Base-by-base conservation (phyloP, 805 yeast species). In the Allodekkera sacchari region DNA sequence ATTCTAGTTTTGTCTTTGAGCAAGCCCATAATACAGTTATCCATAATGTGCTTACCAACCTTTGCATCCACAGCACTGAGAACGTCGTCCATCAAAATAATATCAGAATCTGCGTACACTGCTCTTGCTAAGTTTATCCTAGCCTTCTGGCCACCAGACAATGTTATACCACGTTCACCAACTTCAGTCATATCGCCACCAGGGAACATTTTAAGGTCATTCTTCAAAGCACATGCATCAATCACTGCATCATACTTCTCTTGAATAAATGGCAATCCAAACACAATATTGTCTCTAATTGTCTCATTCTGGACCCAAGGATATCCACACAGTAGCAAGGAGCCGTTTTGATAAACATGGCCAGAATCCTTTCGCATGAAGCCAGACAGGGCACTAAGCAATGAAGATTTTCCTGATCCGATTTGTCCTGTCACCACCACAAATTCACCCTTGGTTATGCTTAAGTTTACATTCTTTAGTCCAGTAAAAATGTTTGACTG, bases 71-170 rank as follows among this genome's bases (percentile, higher is more conserved):
- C 87, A 2, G 85, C 85, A 41, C 80, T 69, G 35, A 78, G 57
- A 17, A 78, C 64, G 48, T 78, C 87, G 55, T 78, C 87, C 33
- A 78, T 42, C 24, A 78, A 48, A 36, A 71, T 68, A 6, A 77
- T 59, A 51, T 77, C 82, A 2, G 70, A 64, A 33, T 75, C 57
- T 0, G 82, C 56, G 47, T 78, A 78, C 4, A 78, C 78, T 0
- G 84, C 83, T 45, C 87, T 66, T 0, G 85, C 85, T 26, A 78
- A 55, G 10, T 77, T 66, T 18, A 78, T 55, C 50, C 94, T 69
- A 0, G 94, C 89, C 60, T 83, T 83, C 52, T 83, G 94, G 31
- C 94, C 94, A 34, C 94, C 94, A n/a, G 89, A 79, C 25, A 83
- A 57, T 0, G 92, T 82, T 29, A 83, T 76, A 46, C 94, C 94